Conservation (phyloP, 2,329 filamentous ascomycete species). For the Ceratocystis cubensis region DNA sequence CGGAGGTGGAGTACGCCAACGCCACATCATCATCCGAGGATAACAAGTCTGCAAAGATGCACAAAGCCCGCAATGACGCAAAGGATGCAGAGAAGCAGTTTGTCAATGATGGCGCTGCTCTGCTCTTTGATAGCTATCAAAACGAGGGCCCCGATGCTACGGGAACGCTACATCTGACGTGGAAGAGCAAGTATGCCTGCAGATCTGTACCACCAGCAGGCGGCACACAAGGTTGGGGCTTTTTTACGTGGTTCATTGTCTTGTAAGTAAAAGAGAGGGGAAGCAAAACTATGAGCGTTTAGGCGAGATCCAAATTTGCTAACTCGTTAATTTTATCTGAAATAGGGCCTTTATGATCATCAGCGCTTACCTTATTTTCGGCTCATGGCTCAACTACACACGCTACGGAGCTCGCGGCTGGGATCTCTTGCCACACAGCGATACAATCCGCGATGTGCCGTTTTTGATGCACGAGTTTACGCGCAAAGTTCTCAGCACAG, state of each 20-base stretch:
- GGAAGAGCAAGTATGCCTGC: slow-evolving; percentile 82
- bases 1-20: slow-evolving; percentile 40
- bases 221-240: slow-evolving; percentile 60
- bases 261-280: slow-evolving; percentile 48
- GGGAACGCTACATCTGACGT: slow-evolving; percentile 61
- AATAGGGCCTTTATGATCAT: slow-evolving; percentile 70
- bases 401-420: slow-evolving; percentile 88
- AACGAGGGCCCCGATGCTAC: slow-evolving; percentile 41
- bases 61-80: slow-evolving; percentile 31
- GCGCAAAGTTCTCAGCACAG: slow-evolving; percentile 63
- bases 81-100: slow-evolving; percentile 36
- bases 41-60: slow-evolving; percentile 21
- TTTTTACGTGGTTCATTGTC: slow-evolving; percentile 94
- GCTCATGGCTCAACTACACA: slow-evolving; percentile 98
- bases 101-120: slow-evolving; percentile 45
- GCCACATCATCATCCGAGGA: slow-evolving; percentile 20
- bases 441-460: slow-evolving; percentile 81
- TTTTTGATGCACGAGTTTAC: slow-evolving; percentile 86
- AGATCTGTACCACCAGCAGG: slow-evolving; percentile 41
- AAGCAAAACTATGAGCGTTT: background rate
- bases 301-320: slow-evolving; percentile 21
- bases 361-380: slow-evolving; percentile 89
- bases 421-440: slow-evolving; percentile 86
- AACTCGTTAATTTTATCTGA: slow-evolving; percentile 12
- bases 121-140: slow-evolving; percentile 67